Evolutionary conservation across 2,329 filamentous ascomycete genomes (phyloP).

Genomic region (Penicillium polonicum): DNA sequence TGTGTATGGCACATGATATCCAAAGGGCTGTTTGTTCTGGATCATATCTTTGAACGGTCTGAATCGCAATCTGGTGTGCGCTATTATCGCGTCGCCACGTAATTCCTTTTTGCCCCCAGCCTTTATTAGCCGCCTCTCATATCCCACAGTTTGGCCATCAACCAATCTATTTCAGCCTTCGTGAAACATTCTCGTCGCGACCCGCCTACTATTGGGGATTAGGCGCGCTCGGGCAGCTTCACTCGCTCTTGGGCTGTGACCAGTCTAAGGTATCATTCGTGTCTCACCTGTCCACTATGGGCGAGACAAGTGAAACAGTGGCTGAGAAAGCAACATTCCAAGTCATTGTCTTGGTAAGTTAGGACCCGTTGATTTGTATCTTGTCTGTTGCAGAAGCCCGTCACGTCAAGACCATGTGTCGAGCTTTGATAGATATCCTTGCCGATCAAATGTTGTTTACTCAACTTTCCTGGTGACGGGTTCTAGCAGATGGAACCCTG

Average conservation of each 20-base stretch:
- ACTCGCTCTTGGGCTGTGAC: not conserved
- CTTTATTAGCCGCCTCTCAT: not conserved
- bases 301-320: constrained; percentile 14
- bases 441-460: not conserved
- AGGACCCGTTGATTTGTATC: constrained; percentile 2
- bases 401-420: constrained; percentile 10
- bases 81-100: not conserved
- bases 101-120: not conserved
- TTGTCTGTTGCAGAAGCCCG: not conserved
- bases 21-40: not conserved
- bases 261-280: not conserved
- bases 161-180: not conserved
- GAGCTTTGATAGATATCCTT: not conserved
- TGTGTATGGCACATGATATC: not conserved
- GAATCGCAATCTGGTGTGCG: not conserved
- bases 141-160: not conserved
- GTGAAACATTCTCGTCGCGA: constrained; percentile 2
- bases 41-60: not conserved
- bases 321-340: constrained; percentile 57
- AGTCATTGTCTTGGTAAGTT: constrained; percentile 71
- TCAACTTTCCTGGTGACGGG: constrained; percentile 8
- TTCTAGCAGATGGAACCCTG: constrained; percentile 17
- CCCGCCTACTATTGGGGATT: not conserved
- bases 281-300: constrained; percentile 5
- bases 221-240: not conserved